Base-by-base conservation (phyloP, 164 flowering plant species). In the Magnolia changhungtana region DNA sequence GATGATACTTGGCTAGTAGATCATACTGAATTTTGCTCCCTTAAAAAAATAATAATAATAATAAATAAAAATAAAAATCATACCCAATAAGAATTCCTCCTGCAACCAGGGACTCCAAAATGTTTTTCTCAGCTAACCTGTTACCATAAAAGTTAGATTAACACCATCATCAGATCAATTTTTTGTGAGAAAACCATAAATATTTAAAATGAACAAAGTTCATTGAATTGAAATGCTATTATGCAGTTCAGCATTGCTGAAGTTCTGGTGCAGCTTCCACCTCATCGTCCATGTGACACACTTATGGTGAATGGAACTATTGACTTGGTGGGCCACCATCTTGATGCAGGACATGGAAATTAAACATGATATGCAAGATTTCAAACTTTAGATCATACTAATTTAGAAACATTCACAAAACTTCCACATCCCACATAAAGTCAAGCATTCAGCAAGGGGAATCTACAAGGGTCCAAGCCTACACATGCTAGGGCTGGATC, bases 101-200 rank as follows among this genome's bases (percentile, higher is more conserved):
- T 27, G 80, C 75, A 81, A 78, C 87, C 85, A 95, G 79, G 37
- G 93, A 83, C 79, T 88, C 86, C 1, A 95, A 90, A 79, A 92
- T 89, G 63, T 76, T 75, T 82, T 81, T 87, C 83, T 95, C 98
- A 58, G 98, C 98, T 71, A 95, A 82, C 80, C 98, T 95, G 90
- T 71, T 80, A 76, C 37, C 31, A 77, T 27, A 29, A 27, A 73
- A 7, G 50, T 55, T 14, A 55, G 11, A 14, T 55, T 37, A 37
- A 37, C 45, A 37, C 45, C 59, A 55, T 14, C 11, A 2, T 2
- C 59, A 55, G 59, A 55, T 55, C 59, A 55, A 55, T 7, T 0
- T 0, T 55, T 55, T 0, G 16, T 18, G 1, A 55, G 59, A 55
- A 55, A 55, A 55, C 1, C 8, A 14, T 55, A 55, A 55, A 55